phyloP scores from a whole-genome alignment of 2,329 filamentous ascomycete species.

The Colletotrichum spaethianum region DNA sequence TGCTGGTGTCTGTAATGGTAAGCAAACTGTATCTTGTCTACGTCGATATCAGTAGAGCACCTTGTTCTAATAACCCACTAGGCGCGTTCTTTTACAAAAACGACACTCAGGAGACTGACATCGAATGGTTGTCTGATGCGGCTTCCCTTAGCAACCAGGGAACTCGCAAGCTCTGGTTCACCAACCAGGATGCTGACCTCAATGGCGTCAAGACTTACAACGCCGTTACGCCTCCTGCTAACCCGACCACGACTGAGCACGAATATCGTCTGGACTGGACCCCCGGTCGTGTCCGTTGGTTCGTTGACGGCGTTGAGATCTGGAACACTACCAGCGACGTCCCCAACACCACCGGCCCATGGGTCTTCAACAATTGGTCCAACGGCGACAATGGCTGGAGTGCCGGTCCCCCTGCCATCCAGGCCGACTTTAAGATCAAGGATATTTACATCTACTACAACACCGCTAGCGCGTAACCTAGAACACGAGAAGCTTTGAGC shows the following conservation, averaged over 20 bases:
- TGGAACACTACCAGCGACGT: conserved; percentile 48
- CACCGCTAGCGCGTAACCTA: conserved; percentile 18
- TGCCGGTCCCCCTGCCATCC: conserved; percentile 46
- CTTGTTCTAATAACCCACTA: conserved; percentile 17
- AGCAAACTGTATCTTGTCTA: background rate
- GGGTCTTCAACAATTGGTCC: conserved; percentile 52
- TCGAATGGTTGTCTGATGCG: conserved; percentile 51
- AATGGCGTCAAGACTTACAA: conserved; percentile 42
- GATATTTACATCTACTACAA: conserved; percentile 49
- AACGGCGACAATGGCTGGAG: conserved; percentile 50
- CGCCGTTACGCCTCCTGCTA: conserved; percentile 40
- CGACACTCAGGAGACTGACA: conserved; percentile 49
- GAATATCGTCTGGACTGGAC: conserved; percentile 52
- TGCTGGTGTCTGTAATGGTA: conserved; percentile 51
- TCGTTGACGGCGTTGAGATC: conserved; percentile 46
- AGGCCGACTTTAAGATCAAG: conserved; percentile 48
- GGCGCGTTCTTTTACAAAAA: conserved; percentile 50
- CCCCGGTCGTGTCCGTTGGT: conserved; percentile 44
- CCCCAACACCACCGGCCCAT: conserved; percentile 45
- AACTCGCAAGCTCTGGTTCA: conserved; percentile 48
- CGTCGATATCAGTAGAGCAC: fast-evolving
- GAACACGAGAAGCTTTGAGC: background rate
- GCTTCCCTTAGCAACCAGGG: conserved; percentile 47
- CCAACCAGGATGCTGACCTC: conserved; percentile 48
- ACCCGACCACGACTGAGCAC: conserved; percentile 48